Evolutionary conservation across 1,284 basidiomycete species (phyloP).

Genomic region (Malassezia psittaci): DNA sequence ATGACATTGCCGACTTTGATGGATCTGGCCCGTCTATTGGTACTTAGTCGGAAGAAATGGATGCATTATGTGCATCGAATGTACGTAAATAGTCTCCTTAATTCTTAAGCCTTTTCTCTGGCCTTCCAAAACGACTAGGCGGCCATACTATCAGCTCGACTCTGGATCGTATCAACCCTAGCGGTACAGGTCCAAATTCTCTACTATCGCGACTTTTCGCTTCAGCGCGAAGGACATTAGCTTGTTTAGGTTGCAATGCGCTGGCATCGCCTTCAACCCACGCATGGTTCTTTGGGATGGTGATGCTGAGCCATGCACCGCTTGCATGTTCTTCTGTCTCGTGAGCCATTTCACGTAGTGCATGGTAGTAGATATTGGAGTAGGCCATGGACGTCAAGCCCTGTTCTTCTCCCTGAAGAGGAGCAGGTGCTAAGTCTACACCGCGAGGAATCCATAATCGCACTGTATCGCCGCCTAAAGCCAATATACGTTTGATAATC

Average conservation of each 20-base stretch:
- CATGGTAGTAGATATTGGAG: conserved; percentile 11
- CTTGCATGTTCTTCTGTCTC: conserved; percentile 3
- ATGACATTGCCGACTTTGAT: conserved; percentile 69
- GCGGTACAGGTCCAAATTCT: conserved; percentile 48
- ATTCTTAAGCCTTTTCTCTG: conserved; percentile 17
- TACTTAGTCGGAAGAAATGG: conserved; percentile 58
- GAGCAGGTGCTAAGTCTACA: conserved; percentile 31
- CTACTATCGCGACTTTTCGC: conserved; percentile 18
- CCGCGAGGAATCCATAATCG: conserved; percentile 34
- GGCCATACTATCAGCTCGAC: conserved; percentile 51
- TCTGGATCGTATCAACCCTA: conserved; percentile 49
- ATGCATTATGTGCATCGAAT: conserved; percentile 60
- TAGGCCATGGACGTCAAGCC: conserved; percentile 10
- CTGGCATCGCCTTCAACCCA: conserved; percentile 55
- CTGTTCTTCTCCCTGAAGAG: neutral
- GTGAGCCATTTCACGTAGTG: conserved; percentile 2
- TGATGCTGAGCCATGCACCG: conserved; percentile 24
- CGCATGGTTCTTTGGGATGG: conserved; percentile 42
- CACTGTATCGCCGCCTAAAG: conserved; percentile 53
- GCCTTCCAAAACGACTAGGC: conserved; percentile 26
- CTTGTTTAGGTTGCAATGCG: conserved; percentile 18
- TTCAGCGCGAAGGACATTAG: neutral
- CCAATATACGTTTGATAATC: conserved; percentile 54
- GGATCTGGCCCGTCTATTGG: conserved; percentile 59
- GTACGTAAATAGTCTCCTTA: conserved; percentile 48